Percentiles rank a stretch among this genome's conserved stretches.
Evolutionary conservation across 2,329 filamentous ascomycete genomes (phyloP).

Genomic region (Arthrobotrys iridis): DNA sequence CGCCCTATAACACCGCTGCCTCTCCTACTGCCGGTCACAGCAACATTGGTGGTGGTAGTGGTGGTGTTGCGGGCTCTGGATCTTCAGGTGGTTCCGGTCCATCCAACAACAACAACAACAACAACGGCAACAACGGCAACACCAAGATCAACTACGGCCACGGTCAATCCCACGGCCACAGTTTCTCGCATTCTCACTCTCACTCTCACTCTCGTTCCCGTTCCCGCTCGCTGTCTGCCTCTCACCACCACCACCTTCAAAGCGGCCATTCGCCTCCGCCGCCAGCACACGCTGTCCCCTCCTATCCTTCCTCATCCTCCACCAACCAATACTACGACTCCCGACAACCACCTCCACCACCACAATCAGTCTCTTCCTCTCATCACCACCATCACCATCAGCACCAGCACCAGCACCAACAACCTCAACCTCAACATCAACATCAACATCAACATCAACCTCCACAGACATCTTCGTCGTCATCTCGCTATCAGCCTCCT

Average conservation of each 20-base stretch:
- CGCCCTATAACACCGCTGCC: neutral
- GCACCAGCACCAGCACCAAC: constrained; percentile 7
- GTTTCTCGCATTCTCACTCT: neutral
- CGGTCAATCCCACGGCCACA: too few relatives aligned
- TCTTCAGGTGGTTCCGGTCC: neutral
- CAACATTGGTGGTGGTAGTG: too few relatives aligned
- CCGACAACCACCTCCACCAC: constrained; percentile 33
- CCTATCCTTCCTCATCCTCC: constrained; percentile 1
- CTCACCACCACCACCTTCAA: too few relatives aligned
- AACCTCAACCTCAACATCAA: neutral
- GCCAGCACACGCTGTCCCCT: constrained; percentile 47
- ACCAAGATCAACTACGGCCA: constrained; percentile 1
- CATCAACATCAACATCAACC: constrained; percentile 7
- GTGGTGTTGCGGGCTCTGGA: neutral
- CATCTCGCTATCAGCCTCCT: constrained; percentile 48
- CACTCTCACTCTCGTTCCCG: constrained; percentile 11
- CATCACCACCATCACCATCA: constrained; percentile 20
- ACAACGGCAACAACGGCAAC: constrained; percentile 28
- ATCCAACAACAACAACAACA: constrained; percentile 32
- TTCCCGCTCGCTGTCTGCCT: constrained; percentile 50
- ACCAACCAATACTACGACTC: constrained; percentile 46
- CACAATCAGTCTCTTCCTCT: neutral
- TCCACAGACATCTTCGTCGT: constrained; percentile 1
- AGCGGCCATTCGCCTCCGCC: constrained; percentile 41
- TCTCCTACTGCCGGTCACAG: neutral